Conservation (phyloP, 2,329 filamentous ascomycete species). For the Ciborinia camelliae region DNA sequence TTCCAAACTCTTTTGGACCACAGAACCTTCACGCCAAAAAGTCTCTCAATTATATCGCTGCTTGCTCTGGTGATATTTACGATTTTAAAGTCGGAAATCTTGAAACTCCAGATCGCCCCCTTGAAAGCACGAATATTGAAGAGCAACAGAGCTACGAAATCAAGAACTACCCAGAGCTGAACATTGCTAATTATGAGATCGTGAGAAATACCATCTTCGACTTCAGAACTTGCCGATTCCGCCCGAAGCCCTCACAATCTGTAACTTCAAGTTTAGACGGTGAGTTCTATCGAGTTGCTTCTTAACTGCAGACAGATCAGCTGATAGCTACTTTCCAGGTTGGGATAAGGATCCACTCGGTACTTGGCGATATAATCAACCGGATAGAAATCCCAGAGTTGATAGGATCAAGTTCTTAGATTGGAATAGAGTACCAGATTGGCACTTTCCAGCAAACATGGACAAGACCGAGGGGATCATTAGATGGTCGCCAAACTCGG, state of each 20-base stretch:
- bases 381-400: neutral
- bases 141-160: neutral
- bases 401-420: neutral
- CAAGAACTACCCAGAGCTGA: neutral
- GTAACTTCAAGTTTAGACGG: neutral
- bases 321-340: constrained; percentile 2
- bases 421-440: neutral
- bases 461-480: constrained; percentile 50
- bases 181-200: constrained; percentile 1
- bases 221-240: neutral
- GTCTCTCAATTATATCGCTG: neutral
- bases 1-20: neutral
- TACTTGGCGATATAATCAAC: neutral
- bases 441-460: constrained; percentile 2
- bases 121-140: neutral
- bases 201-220: neutral
- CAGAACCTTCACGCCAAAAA: neutral
- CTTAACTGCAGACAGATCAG: constrained; percentile 2
- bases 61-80: neutral
- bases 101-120: neutral
- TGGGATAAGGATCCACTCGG: neutral
- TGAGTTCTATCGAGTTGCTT: neutral
- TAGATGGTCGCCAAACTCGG: constrained; percentile 61
- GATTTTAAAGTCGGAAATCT: neutral
- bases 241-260: neutral